Evolutionary conservation across 768 basidiomycete species (phyloP).

Genomic region (Obba rivulosa): DNA sequence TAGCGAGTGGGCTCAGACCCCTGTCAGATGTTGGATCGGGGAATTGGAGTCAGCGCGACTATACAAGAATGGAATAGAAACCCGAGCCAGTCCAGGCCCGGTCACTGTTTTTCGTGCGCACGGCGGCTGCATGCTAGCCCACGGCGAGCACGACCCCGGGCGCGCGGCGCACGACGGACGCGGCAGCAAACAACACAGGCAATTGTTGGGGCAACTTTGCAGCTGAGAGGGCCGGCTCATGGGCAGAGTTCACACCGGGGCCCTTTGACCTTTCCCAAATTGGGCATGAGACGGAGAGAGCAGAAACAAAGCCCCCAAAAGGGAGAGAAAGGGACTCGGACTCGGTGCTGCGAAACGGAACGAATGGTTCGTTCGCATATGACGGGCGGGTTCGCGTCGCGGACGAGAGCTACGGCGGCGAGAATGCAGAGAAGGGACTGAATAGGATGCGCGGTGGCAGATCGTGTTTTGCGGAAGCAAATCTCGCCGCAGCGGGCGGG

Average conservation of each 20-base stretch:
- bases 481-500: slow-evolving; percentile 4
- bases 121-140: no score
- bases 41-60: not conserved
- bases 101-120: no score
- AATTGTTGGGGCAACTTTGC: not conserved
- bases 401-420: not conserved
- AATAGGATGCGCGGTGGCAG: slow-evolving; percentile 7
- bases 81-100: slow-evolving; percentile 1
- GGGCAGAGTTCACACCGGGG: slow-evolving; percentile 8
- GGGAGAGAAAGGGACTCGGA: slow-evolving; percentile 8
- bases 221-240: not conserved
- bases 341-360: not conserved
- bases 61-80: slow-evolving; percentile 8
- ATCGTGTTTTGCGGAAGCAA: slow-evolving; percentile 22
- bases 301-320: slow-evolving; percentile 17
- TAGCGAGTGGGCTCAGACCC: slow-evolving; percentile 1
- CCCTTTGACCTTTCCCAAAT: slow-evolving; percentile 23
- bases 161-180: no score
- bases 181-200: not conserved
- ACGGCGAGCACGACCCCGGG: no score
- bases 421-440: slow-evolving; percentile 8
- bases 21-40: slow-evolving; percentile 1
- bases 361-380: no score
- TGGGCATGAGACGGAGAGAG: slow-evolving; percentile 4
- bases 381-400: not conserved